Base-by-base conservation (phyloP, 2,329 filamentous ascomycete species). In the Stagonosporopsis rhizophila region DNA sequence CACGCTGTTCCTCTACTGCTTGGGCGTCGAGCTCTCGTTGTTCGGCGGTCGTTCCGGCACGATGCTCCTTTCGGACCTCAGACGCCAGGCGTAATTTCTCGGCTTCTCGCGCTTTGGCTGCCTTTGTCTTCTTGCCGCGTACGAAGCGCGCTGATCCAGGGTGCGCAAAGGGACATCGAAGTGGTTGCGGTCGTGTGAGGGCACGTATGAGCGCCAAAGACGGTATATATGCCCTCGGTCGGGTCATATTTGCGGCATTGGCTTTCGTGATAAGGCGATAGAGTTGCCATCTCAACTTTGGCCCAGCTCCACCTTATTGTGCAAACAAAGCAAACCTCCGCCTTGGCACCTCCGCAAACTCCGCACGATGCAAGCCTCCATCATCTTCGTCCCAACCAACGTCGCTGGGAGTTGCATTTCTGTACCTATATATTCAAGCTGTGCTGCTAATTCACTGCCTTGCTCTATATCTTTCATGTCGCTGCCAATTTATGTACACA, bases 331-430 rank as follows among this genome's bases (percentile, higher is more conserved):
- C 62, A 63, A 63, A 66, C 60, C 42, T 30, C 46, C 9, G 50
- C 23, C 66, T 70, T 70, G 66, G 67, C 68, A 65, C 56, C 34
- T 34, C 65, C 63, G 66, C 55, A 56, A 61, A 60, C 61, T 66
- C 63, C 65, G 61, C 51, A 44, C 19, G 17, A 8, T 17, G 15
- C 32, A 11, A n/a, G n/a, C n/a, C 15, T 30, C 22, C 25, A 32
- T 35, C 8, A n/a, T n/a, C n/a, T n/a, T n/a, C n/a, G n/a, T n/a
- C n/a, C n/a, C n/a, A n/a, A n/a, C n/a, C n/a, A n/a, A n/a, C n/a
- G n/a, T n/a, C n/a, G n/a, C n/a, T n/a, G n/a, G n/a, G n/a, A n/a
- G n/a, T n/a, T n/a, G n/a, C n/a, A n/a, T n/a, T n/a, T n/a, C n/a
- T n/a, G n/a, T n/a, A n/a, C n/a, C n/a, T 23, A 27, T 17, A 17